A percentile compares a stretch with the other conserved stretches of the same genome.
Conservation (phyloP, 1,284 basidiomycete species). For the Boletus semigastroideus region DNA sequence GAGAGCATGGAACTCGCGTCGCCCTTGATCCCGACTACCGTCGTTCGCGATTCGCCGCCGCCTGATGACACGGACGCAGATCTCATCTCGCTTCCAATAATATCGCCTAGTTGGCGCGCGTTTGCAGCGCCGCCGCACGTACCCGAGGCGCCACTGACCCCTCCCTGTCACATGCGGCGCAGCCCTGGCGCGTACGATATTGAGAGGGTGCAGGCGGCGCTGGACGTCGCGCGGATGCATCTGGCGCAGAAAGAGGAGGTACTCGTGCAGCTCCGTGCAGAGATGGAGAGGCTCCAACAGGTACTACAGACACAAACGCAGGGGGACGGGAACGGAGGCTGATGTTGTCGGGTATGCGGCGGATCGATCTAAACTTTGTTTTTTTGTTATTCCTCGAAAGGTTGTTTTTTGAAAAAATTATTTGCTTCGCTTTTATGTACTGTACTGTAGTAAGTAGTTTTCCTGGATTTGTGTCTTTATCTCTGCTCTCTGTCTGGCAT, state of each 20-base stretch:
- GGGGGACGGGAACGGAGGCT: neutral
- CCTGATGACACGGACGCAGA: conserved; percentile 12
- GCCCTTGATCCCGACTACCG: conserved; percentile 42
- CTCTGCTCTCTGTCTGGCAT: no score
- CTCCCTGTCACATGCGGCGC: neutral
- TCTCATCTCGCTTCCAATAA: conserved; percentile 24
- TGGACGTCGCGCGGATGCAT: conserved; percentile 19
- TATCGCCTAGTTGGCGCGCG: conserved; percentile 18
- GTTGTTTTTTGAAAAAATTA: no score
- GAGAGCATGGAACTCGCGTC: conserved; percentile 60
- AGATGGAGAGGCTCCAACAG: conserved; percentile 20
- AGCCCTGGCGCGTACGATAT: conserved; percentile 15
- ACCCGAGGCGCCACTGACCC: neutral
- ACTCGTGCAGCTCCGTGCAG: conserved; percentile 16
- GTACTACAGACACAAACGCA: conserved; percentile 4
- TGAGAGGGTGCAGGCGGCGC: conserved; percentile 15
- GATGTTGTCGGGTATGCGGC: no score
- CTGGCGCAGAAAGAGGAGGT: conserved; percentile 24
- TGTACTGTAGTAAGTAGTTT: no score
- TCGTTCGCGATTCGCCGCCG: conserved; percentile 4
- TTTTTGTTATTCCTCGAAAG: no score
- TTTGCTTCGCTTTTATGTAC: no score
- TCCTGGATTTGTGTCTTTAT: no score
- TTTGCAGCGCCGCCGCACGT: conserved; percentile 21
- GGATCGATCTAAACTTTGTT: no score